A percentile compares a stretch with the other conserved stretches of the same genome.
Conservation (phyloP, 2,329 filamentous ascomycete genomes). For the Rhinocladiella mackenziei region DNA sequence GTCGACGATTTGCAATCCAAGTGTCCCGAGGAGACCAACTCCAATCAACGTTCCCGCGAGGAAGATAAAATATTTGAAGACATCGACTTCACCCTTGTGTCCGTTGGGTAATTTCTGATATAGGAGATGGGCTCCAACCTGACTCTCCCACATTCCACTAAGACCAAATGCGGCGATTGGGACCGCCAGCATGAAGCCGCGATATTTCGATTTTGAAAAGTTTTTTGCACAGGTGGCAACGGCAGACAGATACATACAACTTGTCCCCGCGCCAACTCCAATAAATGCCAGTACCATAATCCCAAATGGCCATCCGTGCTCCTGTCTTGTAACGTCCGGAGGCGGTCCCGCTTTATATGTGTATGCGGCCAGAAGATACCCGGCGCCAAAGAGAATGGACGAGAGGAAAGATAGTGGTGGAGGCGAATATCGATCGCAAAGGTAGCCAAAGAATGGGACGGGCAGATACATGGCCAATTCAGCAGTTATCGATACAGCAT, state of each 20-base stretch:
- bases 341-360: constrained; percentile 62
- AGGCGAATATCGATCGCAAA: constrained; percentile 85
- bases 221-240: constrained; percentile 99
- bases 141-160: constrained; percentile 93
- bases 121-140: constrained; percentile 74
- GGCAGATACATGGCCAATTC: constrained; percentile 87
- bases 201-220: constrained; percentile 82
- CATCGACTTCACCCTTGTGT: constrained; percentile 59
- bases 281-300: constrained; percentile 84
- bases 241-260: constrained; percentile 80
- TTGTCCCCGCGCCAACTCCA: constrained; percentile 75
- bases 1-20: constrained; percentile 73
- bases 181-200: constrained; percentile 80
- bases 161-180: constrained; percentile 91
- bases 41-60: constrained; percentile 66
- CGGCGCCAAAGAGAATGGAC: constrained; percentile 68
- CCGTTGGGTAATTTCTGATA: constrained; percentile 66
- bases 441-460: constrained; percentile 83
- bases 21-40: constrained; percentile 68
- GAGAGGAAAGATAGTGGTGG: constrained; percentile 70
- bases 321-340: constrained; percentile 46
- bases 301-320: constrained; percentile 65
- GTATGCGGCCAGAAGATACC: constrained; percentile 78
- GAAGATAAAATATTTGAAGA: constrained; percentile 85
- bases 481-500: constrained; percentile 79